Conservation (phyloP, 108 stramenopile genomes). For the Cyclostephanos invisitatus region DNA sequence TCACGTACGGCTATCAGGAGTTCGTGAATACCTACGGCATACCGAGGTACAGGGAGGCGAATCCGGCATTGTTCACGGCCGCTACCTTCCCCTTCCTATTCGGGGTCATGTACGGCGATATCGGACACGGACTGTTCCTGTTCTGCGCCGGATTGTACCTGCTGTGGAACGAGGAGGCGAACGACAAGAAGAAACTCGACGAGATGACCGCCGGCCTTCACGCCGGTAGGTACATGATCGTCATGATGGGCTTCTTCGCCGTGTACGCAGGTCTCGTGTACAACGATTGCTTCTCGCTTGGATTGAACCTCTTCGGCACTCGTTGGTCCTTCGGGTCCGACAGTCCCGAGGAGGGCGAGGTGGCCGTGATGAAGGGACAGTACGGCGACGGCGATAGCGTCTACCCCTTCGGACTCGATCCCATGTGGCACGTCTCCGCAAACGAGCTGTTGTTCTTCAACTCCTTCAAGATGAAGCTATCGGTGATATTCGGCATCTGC, state of each 20-base stretch:
- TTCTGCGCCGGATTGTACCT: constrained; percentile 82
- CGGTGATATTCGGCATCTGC: constrained; percentile 95
- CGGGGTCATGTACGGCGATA: constrained; percentile 99
- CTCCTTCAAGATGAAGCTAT: constrained; percentile 99
- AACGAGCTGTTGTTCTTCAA: constrained; percentile 99
- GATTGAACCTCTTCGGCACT: constrained; percentile 90
- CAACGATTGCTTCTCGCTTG: constrained; percentile 98
- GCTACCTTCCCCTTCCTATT: constrained; percentile 99
- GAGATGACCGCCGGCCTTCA: constrained; percentile 89
- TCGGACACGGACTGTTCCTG: constrained; percentile 94
- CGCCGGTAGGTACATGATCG: constrained; percentile 93
- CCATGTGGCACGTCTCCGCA: constrained; percentile 93
- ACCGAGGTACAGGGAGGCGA: constrained; percentile 97
- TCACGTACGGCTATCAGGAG: constrained; percentile 94
- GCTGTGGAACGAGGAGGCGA: constrained; percentile 78
- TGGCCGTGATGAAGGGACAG: constrained; percentile 58
- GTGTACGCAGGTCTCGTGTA: constrained; percentile 97
- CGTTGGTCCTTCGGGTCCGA: constrained; percentile 81
- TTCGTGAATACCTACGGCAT: constrained; percentile 99
- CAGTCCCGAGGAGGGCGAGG: constrained; percentile 71
- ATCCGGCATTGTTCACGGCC: constrained; percentile 97
- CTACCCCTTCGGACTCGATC: constrained; percentile 98
- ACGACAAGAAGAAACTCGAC: constrained; percentile 76
- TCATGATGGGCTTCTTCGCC: constrained; percentile 97
- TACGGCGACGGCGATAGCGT: constrained; percentile 86